Conservation (phyloP, 2,329 filamentous ascomycete genomes). For the Alternaria brassicae region DNA sequence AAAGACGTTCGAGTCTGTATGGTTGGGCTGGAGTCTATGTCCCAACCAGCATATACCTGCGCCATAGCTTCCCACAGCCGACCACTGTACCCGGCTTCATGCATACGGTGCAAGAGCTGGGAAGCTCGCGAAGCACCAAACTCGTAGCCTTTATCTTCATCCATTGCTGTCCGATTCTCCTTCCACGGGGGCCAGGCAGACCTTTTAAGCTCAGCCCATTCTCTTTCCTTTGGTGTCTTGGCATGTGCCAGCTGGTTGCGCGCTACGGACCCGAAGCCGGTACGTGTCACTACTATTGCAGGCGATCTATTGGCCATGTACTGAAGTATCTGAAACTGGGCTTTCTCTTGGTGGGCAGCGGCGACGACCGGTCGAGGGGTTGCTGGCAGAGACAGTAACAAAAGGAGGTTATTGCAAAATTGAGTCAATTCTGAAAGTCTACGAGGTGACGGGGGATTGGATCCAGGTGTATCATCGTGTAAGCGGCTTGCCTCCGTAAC, state of each 20-base stretch:
- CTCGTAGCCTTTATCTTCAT: slow-evolving; percentile 63
- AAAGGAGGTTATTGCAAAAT: slow-evolving; percentile 59
- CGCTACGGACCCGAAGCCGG: slow-evolving; percentile 64
- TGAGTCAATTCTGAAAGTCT: slow-evolving; percentile 40
- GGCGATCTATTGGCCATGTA: slow-evolving; percentile 64
- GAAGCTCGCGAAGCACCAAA: slow-evolving; percentile 65
- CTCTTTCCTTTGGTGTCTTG: slow-evolving; percentile 63
- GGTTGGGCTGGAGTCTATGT: slow-evolving; percentile 67
- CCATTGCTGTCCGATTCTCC: slow-evolving; percentile 66
- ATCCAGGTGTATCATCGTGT: slow-evolving; percentile 1
- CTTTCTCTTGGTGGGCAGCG: slow-evolving; percentile 60
- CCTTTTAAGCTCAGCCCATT: slow-evolving; percentile 66
- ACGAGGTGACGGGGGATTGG: slow-evolving; percentile 1
- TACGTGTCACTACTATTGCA: slow-evolving; percentile 62
- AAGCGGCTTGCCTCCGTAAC: slow-evolving; percentile 32
- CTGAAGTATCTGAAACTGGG: slow-evolving; percentile 64
- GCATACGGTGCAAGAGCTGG: slow-evolving; percentile 63
- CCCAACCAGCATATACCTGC: slow-evolving; percentile 66
- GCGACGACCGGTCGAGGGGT: slow-evolving; percentile 59
- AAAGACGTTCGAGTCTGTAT: slow-evolving; percentile 64
- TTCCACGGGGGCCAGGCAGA: slow-evolving; percentile 72
- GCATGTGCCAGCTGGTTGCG: slow-evolving; percentile 64
- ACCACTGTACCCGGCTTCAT: slow-evolving; percentile 64
- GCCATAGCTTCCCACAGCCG: slow-evolving; percentile 62
- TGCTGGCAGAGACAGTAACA: slow-evolving; percentile 58